Evolutionary conservation across 2,329 filamentous ascomycete genomes (phyloP).

Genomic region (Epichloe sibirici): DNA sequence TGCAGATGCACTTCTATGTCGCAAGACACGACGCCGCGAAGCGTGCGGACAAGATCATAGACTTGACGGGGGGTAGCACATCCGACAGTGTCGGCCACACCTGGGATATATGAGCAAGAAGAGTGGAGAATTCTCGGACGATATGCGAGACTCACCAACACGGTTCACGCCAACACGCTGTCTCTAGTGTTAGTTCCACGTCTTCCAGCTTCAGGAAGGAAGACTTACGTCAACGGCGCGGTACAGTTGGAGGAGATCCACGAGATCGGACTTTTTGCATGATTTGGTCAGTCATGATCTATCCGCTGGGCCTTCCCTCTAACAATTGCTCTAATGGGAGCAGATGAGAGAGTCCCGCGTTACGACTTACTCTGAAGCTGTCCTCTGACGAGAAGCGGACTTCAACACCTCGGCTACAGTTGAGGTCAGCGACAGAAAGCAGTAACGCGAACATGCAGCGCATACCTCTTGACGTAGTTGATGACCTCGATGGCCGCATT

Average conservation of each 20-base stretch:
- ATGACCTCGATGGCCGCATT: slow-evolving; percentile 41
- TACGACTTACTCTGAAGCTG: slow-evolving; percentile 49
- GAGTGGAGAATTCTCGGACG: no score
- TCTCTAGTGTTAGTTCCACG: not conserved
- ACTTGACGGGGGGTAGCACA: slow-evolving; percentile 77
- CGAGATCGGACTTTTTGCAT: slow-evolving; percentile 37
- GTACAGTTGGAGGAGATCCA: slow-evolving; percentile 67
- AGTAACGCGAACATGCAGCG: not conserved
- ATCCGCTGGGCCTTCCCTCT: not conserved
- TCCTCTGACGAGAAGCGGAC: slow-evolving; percentile 50
- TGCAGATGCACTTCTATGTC: slow-evolving; percentile 72
- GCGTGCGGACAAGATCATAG: slow-evolving; percentile 74
- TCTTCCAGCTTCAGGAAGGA: not conserved
- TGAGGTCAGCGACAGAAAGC: not conserved
- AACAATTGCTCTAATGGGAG: not conserved
- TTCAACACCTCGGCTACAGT: slow-evolving; percentile 3
- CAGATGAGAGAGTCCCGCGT: not conserved
- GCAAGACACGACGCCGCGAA: slow-evolving; percentile 43
- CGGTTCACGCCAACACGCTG: slow-evolving; percentile 1
- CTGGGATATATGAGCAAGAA: not conserved
- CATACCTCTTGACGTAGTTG: slow-evolving; percentile 9
- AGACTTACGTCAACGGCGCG: slow-evolving; percentile 52
- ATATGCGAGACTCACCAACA: not conserved
- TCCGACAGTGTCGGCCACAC: slow-evolving; percentile 86
- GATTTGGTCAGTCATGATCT: not conserved